Evolutionary conservation across 768 basidiomycete genomes (phyloP), one percentile per base, ranked within the genome.

Genomic region (Auriculariales sp.): DNA sequence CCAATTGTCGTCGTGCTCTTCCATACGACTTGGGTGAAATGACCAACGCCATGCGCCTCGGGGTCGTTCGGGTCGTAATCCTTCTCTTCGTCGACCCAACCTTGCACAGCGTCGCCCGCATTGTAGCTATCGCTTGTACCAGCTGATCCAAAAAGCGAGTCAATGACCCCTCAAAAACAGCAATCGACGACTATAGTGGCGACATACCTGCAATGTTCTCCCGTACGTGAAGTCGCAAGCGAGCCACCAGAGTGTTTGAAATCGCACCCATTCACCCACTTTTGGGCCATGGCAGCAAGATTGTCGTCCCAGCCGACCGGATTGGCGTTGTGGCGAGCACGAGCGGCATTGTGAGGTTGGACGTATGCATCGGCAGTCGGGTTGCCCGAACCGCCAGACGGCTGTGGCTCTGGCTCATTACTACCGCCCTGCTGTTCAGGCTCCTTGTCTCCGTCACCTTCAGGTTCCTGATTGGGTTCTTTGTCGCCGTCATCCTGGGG

Each of bases 11-110:
- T 75, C 17, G 79, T 78, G 10, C 67, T 64, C 53, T 77, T 75
- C 78, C 80, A 83, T 15, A 82, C 69, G 44, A 81, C 72, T 55
- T 82, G 79, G 10, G 78, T 79, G 53, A 72, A 80, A 56, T 74
- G 76, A 7, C 66, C 74, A 57, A n/a, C n/a, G n/a, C n/a, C n/a
- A n/a, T n/a, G n/a, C n/a, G 66, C 77, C 9, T 64, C 64, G 5
- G 75, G 77, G 42, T 71, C 59, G 6, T 50, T 54, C 4, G 73
- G 68, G 60, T 77, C 60, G 57, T 58, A 66, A 50, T 50, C 28
- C 15, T 51, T 57, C 57, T 63, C 54, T 52, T 78, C 79, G 46
- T 60, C 54, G n/a, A 69, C 55, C 54, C 83, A 81, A 51, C 69
- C 66, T 3, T 54, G 53, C 30, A 81, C 62, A 30, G 74, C 72